These are phyloP conservation scores for Penicillium ochrochloron DNA, from an alignment of 495 filamentous ascomycete genomes.

Conservation along the genomic window DNA sequence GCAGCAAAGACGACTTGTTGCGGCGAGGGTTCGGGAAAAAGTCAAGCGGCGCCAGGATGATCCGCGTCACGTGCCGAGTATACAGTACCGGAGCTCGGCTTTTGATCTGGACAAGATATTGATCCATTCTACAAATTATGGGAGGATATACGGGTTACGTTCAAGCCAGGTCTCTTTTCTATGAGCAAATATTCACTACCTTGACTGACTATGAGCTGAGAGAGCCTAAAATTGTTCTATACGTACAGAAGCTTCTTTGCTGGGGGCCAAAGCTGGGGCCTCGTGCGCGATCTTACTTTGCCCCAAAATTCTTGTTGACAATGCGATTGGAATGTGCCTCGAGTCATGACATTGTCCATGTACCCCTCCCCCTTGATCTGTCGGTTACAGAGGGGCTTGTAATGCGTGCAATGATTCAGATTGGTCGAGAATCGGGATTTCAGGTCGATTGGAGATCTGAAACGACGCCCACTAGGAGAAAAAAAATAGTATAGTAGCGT, in stretches of 20 bases:
- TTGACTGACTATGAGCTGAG: not conserved
- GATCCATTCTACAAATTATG: not conserved
- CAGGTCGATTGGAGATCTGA: slow-evolving; percentile 15
- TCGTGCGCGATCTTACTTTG: not conserved
- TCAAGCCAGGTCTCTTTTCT: not conserved
- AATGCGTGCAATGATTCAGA: slow-evolving; percentile 9
- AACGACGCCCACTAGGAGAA: not conserved
- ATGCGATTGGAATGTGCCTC: slow-evolving; percentile 15
- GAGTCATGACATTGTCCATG: not conserved
- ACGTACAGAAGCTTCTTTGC: not conserved
- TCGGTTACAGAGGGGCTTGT: not conserved
- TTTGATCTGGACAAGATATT: not conserved
- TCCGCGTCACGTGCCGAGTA: slow-evolving; percentile 27
- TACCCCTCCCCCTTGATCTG: slow-evolving; percentile 15
- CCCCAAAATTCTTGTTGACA: slow-evolving; percentile 15
- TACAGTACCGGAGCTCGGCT: not conserved
- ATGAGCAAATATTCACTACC: not conserved
- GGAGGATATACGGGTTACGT: not conserved
- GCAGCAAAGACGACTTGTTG: not conserved
- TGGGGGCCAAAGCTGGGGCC: slow-evolving; percentile 5
- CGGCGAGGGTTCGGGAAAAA: slow-evolving; percentile 27
- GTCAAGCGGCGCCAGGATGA: slow-evolving; percentile 21
- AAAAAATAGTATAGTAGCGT: not conserved
- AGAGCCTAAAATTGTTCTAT: not conserved
- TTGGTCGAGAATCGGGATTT: slow-evolving; percentile 1